Conservation (phyloP, 176 grass and related monocot species). For the bread wheat (Triticum aestivum) region IWGSC_CS_RefSeq_v2.1 NC_057802.1:531639594-531640093, state of each 20-base stretch:
- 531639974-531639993: no score
- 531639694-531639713: not conserved
- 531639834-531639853: not conserved
- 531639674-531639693: not conserved
- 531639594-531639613: not conserved
- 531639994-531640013: no score
- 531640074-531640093: not conserved
- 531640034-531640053: not conserved
- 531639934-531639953: no score
- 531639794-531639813: not conserved
- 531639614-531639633: not conserved
- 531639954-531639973: no score
- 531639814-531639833: not conserved
- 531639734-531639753: not conserved
- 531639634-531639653: not conserved
- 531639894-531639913: not conserved
- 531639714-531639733: not conserved
- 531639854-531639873: no score
- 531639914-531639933: not conserved
- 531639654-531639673: not conserved
- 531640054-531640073: not conserved
- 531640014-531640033: no score
- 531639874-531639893: not conserved
- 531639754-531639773: not conserved
- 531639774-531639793: not conserved